Evolutionary conservation across 2,329 filamentous ascomycete genomes (phyloP).

Genomic region (Alternaria angustiovoidea): DNA sequence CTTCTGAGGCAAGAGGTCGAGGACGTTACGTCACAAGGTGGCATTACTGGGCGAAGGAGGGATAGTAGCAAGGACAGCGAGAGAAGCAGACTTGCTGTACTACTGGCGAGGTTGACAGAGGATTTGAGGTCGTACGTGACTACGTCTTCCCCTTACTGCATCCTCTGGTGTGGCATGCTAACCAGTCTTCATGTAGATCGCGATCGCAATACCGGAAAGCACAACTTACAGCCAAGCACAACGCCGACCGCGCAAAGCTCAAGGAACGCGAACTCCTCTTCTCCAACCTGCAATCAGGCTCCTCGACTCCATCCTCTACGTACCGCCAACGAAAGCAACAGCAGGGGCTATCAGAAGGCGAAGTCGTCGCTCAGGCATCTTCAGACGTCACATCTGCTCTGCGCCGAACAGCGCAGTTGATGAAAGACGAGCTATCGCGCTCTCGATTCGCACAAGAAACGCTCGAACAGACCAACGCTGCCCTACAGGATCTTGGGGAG

Average conservation of each 20-base stretch:
- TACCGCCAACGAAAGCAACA: conserved; percentile 48
- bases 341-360: conserved; percentile 71
- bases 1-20: conserved; percentile 79
- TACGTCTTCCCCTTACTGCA: background rate
- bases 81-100: conserved; percentile 70
- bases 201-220: conserved; percentile 80
- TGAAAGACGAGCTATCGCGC: conserved; percentile 82
- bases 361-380: conserved; percentile 77
- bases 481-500: conserved; percentile 80
- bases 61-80: conserved; percentile 67
- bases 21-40: conserved; percentile 64
- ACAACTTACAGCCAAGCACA: conserved; percentile 79
- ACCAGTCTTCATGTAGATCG: conserved; percentile 51
- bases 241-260: conserved; percentile 74
- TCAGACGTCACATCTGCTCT: conserved; percentile 85
- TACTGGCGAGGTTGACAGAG: conserved; percentile 70
- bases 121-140: conserved; percentile 74
- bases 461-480: conserved; percentile 81
- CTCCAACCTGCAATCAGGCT: conserved; percentile 64
- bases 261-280: conserved; percentile 81
- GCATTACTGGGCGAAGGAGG: conserved; percentile 47
- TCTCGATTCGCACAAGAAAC: conserved; percentile 92
- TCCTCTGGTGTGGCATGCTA: background rate
- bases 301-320: conserved; percentile 45
- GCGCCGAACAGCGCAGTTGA: conserved; percentile 83